Evolutionary conservation across 371 early-diverging fungal species (phyloP), one percentile per base, ranked within the genome.

Genomic region (Lichtheimia ornata): DNA sequence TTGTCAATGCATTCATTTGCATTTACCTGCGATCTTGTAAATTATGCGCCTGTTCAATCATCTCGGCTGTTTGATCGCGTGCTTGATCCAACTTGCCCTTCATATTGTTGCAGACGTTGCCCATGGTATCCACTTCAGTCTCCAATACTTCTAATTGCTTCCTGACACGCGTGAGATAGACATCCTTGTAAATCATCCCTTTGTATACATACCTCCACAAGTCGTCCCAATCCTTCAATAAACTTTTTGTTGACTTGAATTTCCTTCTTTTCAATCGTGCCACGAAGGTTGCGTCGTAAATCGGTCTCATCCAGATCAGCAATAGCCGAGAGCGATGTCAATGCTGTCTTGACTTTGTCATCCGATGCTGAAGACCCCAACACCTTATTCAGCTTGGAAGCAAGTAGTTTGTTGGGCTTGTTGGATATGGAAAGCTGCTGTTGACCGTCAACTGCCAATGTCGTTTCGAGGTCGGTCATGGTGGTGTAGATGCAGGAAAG

Each of bases 201-300:
- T 30, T 28, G 25, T 22, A n/a, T n/a, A n/a, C 13, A 20, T 66
- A 92, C 90, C 65, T 79, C 61, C 40, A 84, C 79, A 50, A 90
- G 82, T 58, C 79, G 81, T 22, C 81, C 82, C 56, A 91, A 87
- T 12, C 88, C 84, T 14, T 66, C 63, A 51, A 91, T 59, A 61
- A 93, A 85, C 62, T 78, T 70, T 63, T 79, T 72, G 61, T 90
- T 90, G 52, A 78, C 78, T 51, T 78, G 77, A 28, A 88, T 83
- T 44, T 83, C 86, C 56, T 84, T 74, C 43, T 79, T 80, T 71
- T 93, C 93, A 59, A 91, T 81, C n/a, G 88, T 83, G 2, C 85
- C 88, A 40, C 87, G 76, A 28, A 93, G 76, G 68, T 84, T 84
- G 28, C 85, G 76, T 57, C 85, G 63, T 44, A 88, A 63, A 18